Evolutionary conservation across 2,329 filamentous ascomycete species (phyloP).

Genomic region (Aspergillus quadrilineatus): DNA sequence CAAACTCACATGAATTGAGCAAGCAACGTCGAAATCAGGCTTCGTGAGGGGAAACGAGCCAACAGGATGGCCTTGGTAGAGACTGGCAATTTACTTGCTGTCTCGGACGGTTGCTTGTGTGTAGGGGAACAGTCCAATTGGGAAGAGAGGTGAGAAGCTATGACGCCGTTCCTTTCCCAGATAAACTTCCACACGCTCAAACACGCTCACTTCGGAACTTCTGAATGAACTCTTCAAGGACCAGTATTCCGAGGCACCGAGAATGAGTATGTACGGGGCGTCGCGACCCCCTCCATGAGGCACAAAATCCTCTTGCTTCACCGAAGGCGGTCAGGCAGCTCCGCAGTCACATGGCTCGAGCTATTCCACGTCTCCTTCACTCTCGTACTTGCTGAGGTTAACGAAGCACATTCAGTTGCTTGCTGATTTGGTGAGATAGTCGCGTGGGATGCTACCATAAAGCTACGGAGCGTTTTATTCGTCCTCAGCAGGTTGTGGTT

Average conservation of each 20-base stretch:
- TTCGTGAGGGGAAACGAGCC: slow-evolving; percentile 25
- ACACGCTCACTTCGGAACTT: neutral
- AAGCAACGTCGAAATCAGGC: slow-evolving; percentile 29
- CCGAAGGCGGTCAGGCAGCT: slow-evolving; percentile 24
- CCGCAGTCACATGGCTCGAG: slow-evolving; percentile 35
- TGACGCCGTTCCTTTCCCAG: slow-evolving; percentile 29
- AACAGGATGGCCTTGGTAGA: slow-evolving; percentile 28
- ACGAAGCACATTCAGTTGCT: neutral
- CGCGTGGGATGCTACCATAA: neutral
- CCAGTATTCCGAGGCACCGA: neutral
- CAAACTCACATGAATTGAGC: slow-evolving; percentile 33
- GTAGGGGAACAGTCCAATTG: slow-evolving; percentile 8
- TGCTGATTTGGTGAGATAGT: neutral
- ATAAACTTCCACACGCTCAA: slow-evolving; percentile 14
- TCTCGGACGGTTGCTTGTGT: slow-evolving; percentile 10
- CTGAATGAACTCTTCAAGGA: neutral
- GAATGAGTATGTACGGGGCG: neutral
- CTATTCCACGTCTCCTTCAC: slow-evolving; percentile 14
- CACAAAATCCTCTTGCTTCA: slow-evolving; percentile 5
- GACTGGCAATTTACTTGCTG: neutral
- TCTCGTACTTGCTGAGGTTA: neutral
- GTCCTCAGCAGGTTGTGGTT: neutral
- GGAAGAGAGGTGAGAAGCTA: slow-evolving; percentile 25
- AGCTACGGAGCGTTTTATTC: neutral
- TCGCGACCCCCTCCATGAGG: slow-evolving; percentile 6